These are phyloP conservation scores for Fusarium torreyae DNA, from an alignment of 2,329 filamentous ascomycete genomes.

Conservation along the genomic window DNA sequence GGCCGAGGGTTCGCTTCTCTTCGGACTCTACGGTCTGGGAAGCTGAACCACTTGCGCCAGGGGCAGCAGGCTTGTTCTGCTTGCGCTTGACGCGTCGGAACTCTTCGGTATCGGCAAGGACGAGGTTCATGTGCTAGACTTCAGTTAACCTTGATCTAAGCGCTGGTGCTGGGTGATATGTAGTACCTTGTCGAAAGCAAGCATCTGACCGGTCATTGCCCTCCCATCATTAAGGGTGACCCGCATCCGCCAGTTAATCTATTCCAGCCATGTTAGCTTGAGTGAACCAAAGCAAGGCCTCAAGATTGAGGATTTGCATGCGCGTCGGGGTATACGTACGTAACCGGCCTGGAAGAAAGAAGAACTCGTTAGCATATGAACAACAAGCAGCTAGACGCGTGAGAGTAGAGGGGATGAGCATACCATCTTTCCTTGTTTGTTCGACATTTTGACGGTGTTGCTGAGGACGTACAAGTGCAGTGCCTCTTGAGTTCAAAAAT, in stretches of 20 bases:
- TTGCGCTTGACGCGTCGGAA: slow-evolving; percentile 93
- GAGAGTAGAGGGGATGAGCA: slow-evolving; percentile 57
- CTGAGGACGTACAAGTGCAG: slow-evolving; percentile 53
- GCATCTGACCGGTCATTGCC: slow-evolving; percentile 97
- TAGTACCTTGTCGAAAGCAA: slow-evolving; percentile 95
- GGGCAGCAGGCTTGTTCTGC: slow-evolving; percentile 79
- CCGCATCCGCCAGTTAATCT: slow-evolving; percentile 99
- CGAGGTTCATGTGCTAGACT: slow-evolving; percentile 95
- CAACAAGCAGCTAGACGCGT: slow-evolving; percentile 56
- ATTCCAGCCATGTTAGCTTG: slow-evolving; percentile 31
- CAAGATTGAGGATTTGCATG: slow-evolving; percentile 6
- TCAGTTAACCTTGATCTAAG: slow-evolving; percentile 25
- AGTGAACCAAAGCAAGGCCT: background rate
- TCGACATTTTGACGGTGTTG: slow-evolving; percentile 55
- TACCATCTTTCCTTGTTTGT: slow-evolving; percentile 99
- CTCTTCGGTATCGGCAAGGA: slow-evolving; percentile 98
- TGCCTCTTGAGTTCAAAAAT: slow-evolving; percentile 61
- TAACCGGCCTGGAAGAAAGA: slow-evolving; percentile 74
- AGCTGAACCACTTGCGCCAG: slow-evolving; percentile 72
- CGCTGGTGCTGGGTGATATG: background rate
- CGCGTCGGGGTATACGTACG: slow-evolving; percentile 66
- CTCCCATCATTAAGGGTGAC: slow-evolving; percentile 95
- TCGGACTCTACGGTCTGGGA: slow-evolving; percentile 86
- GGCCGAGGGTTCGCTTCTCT: slow-evolving; percentile 96
- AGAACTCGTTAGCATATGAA: slow-evolving; percentile 72